phyloP scores from a whole-genome alignment of 208 protist genomes.

The Plasmodiophora brassicae region DNA sequence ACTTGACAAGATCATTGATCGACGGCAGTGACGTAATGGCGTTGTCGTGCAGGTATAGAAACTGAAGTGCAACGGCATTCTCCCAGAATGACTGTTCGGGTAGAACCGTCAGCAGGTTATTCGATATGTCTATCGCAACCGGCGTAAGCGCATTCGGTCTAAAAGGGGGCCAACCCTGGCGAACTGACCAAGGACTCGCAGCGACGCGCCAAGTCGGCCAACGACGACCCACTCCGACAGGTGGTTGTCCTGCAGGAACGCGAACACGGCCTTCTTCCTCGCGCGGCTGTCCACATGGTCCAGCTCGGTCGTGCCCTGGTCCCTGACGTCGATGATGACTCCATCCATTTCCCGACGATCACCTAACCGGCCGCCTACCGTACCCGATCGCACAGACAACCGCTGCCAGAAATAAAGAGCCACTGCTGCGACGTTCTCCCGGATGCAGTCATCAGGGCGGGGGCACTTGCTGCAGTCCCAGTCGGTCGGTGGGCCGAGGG shows the following conservation, averaged over 20 bases:
- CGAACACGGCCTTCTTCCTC: no score
- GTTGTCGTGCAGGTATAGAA: background rate
- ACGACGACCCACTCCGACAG: background rate
- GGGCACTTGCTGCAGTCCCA: no score
- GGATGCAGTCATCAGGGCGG: no score
- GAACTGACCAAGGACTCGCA: background rate
- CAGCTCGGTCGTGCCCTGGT: no score
- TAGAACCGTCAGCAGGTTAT: background rate
- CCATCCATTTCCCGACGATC: no score
- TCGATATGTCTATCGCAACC: background rate
- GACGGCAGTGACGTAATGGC: constrained; percentile 4
- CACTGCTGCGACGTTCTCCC: no score
- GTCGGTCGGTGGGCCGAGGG: no score
- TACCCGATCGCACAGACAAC: no score
- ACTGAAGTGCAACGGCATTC: background rate
- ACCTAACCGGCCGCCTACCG: no score
- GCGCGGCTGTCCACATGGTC: no score
- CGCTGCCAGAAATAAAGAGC: no score
- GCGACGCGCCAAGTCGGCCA: background rate
- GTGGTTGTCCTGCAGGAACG: constrained; percentile 18
- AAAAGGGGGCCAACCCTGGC: background rate
- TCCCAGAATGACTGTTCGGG: constrained; percentile 6
- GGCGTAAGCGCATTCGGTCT: background rate
- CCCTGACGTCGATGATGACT: no score
- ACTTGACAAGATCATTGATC: background rate